phyloP scores from a whole-genome alignment of 768 basidiomycete genomes.

The Kwoniella bestiolae region DNA sequence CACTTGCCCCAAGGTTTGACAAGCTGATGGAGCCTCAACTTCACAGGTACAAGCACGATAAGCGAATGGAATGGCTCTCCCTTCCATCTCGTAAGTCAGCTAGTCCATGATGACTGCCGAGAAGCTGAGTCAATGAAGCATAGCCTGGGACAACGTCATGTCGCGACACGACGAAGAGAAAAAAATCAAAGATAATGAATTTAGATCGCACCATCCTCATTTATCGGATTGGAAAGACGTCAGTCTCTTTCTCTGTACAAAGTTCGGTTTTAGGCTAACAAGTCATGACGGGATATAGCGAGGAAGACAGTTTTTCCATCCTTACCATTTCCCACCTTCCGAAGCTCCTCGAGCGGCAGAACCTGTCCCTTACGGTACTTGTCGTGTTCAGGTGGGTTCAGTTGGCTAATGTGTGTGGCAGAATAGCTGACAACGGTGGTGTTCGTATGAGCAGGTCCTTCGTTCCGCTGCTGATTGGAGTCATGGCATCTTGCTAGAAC shows the following conservation, averaged over 20 bases:
- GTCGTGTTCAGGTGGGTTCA: constrained; percentile 41
- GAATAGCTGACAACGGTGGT: too few relatives aligned
- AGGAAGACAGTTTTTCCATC: constrained; percentile 54
- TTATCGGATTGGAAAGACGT: constrained; percentile 54
- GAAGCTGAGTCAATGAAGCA: background rate
- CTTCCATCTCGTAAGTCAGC: constrained; percentile 51
- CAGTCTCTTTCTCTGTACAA: constrained; percentile 9
- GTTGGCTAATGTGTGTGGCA: constrained; percentile 59
- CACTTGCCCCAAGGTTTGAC: too few relatives aligned
- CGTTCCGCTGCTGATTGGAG: constrained; percentile 92
- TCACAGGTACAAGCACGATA: constrained; percentile 53
- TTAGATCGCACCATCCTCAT: constrained; percentile 56
- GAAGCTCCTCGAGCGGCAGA: constrained; percentile 49
- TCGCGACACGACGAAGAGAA: constrained; percentile 39
- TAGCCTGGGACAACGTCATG: constrained; percentile 51
- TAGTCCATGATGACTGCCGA: too few relatives aligned
- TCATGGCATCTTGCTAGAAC: constrained; percentile 85
- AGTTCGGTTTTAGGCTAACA: background rate
- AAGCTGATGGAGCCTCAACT: background rate
- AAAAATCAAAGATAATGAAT: constrained; percentile 39
- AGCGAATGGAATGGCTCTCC: constrained; percentile 56
- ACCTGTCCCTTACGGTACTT: constrained; percentile 48
- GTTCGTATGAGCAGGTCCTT: constrained; percentile 64
- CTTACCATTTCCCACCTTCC: constrained; percentile 57
- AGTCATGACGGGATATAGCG: constrained; percentile 11